Evolutionary conservation across 2,329 filamentous ascomycete species (phyloP).

Genomic region (Fusarium mexicanum): DNA sequence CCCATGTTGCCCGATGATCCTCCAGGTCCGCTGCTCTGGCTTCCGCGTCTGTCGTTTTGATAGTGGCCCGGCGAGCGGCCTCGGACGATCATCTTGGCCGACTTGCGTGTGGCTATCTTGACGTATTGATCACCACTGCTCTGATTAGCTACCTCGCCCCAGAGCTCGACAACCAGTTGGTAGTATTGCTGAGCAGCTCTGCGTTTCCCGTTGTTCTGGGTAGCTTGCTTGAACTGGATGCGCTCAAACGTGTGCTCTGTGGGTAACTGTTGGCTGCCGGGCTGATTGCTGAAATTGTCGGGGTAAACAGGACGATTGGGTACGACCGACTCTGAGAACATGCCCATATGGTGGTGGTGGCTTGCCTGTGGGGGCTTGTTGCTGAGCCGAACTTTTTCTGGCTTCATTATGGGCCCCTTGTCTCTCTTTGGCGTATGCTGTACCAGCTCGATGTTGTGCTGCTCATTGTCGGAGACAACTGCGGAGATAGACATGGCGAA

Average conservation of each 20-base stretch:
- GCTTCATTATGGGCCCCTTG: slow-evolving; percentile 82
- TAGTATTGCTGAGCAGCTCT: slow-evolving; percentile 93
- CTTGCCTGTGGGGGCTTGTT: slow-evolving; percentile 70
- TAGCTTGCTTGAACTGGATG: slow-evolving; percentile 94
- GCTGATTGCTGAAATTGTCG: slow-evolving; percentile 49
- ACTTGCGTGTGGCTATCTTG: slow-evolving; percentile 77
- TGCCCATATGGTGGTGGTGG: slow-evolving; percentile 56
- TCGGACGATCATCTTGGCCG: slow-evolving; percentile 86
- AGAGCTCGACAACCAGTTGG: slow-evolving; percentile 87
- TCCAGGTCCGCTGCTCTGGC: slow-evolving; percentile 72
- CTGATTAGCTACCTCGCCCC: slow-evolving; percentile 70
- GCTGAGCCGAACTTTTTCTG: slow-evolving; percentile 73
- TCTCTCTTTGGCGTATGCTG: slow-evolving; percentile 93
- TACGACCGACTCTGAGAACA: slow-evolving; percentile 54
- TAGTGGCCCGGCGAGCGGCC: slow-evolving; percentile 85
- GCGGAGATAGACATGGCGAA: slow-evolving; percentile 89
- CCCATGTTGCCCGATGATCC: slow-evolving; percentile 72
- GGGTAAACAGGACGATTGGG: slow-evolving; percentile 51
- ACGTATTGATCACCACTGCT: slow-evolving; percentile 64
- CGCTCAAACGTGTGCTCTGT: slow-evolving; percentile 79
- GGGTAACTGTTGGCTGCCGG: slow-evolving; percentile 51
- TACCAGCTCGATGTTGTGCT: slow-evolving; percentile 83
- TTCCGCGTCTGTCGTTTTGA: slow-evolving; percentile 74
- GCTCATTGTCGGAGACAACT: slow-evolving; percentile 78
- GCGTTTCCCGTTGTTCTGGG: slow-evolving; percentile 92